Evolutionary conservation across 2,329 filamentous ascomycete genomes (phyloP).

Genomic region (Anisogramma anomala): DNA sequence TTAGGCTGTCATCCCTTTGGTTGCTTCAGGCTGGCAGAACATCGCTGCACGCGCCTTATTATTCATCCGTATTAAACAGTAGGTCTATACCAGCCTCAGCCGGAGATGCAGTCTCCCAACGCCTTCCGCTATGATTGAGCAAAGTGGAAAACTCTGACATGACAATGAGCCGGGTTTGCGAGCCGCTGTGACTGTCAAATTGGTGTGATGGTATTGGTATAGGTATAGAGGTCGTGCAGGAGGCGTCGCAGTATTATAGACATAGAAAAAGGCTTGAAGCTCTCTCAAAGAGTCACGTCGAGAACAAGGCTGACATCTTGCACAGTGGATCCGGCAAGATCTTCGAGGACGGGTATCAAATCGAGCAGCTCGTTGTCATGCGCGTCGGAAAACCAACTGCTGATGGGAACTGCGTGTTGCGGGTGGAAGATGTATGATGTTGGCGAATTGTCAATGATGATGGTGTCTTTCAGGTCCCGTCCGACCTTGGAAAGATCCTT

Average conservation of each 20-base stretch:
- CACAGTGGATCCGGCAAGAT: constrained; percentile 78
- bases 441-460: constrained; percentile 98
- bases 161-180: constrained; percentile 8
- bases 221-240: constrained; percentile 6
- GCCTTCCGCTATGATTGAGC: constrained; percentile 42
- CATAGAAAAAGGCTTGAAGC: constrained; percentile 22
- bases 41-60: constrained; percentile 15
- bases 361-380: constrained; percentile 98
- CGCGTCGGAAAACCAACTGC: constrained; percentile 99
- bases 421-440: constrained; percentile 99
- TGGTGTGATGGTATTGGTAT: constrained; percentile 13
- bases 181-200: constrained; percentile 8
- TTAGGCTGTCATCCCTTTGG: neutral
- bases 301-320: constrained; percentile 95
- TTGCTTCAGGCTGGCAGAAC: constrained; percentile 13
- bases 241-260: constrained; percentile 16
- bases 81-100: constrained; percentile 20
- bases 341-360: constrained; percentile 94
- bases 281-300: constrained; percentile 65
- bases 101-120: constrained; percentile 29
- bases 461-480: constrained; percentile 89
- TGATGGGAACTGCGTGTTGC: constrained; percentile 96
- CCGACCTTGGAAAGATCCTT: constrained; percentile 98
- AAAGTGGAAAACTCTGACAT: constrained; percentile 13
- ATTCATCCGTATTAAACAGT: constrained; percentile 23